Conservation (phyloP, 208 protist species). For the Crithidia bombi region DNA sequence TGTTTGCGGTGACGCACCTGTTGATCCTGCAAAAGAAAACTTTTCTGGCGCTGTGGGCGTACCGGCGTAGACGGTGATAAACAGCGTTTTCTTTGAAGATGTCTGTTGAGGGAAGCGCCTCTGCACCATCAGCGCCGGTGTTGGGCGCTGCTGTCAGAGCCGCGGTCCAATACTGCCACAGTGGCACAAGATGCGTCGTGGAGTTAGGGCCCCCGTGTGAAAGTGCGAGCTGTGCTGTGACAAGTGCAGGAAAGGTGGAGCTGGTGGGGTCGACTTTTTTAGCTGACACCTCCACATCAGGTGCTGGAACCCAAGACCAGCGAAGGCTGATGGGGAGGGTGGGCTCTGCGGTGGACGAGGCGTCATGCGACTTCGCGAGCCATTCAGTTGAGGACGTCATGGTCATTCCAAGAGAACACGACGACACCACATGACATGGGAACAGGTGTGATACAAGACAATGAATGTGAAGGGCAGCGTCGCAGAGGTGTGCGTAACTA, state of each 20-base stretch:
- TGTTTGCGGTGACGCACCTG: background rate
- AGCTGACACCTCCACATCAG: background rate
- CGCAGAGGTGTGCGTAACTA: background rate
- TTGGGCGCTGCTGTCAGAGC: background rate
- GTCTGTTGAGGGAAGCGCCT: background rate
- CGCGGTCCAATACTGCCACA: slow-evolving; percentile 8
- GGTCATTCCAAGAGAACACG: background rate
- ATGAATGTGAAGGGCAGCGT: background rate
- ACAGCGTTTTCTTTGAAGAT: too few relatives aligned
- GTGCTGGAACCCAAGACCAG: slow-evolving; percentile 8
- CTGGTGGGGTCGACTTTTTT: background rate
- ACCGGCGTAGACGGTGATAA: background rate
- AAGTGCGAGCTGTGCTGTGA: too few relatives aligned
- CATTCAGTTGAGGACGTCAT: background rate
- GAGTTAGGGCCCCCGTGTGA: too few relatives aligned
- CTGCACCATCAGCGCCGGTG: background rate
- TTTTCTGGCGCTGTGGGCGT: background rate
- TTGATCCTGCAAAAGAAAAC: background rate
- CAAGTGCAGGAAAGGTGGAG: too few relatives aligned
- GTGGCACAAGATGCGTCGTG: background rate
- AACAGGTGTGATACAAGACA: background rate
- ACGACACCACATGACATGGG: background rate
- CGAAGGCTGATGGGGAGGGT: background rate
- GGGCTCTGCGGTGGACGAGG: background rate
- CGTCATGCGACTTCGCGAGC: background rate